Evolutionary conservation across 2,329 filamentous ascomycete species (phyloP).

Genomic region (Fusarium equiseti): DNA sequence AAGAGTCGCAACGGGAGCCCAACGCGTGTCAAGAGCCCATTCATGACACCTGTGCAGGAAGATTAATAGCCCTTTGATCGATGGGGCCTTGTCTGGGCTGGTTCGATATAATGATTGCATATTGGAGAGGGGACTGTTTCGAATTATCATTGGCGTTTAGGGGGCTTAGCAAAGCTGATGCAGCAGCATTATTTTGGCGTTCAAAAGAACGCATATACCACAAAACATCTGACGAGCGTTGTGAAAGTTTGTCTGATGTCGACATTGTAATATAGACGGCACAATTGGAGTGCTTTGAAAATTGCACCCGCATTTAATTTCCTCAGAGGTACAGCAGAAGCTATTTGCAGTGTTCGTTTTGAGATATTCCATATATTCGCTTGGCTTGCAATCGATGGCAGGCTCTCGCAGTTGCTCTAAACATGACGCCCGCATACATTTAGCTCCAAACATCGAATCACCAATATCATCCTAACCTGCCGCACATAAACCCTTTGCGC

Average conservation of each 20-base stretch:
- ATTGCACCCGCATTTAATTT: not conserved
- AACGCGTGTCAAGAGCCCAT: conserved; percentile 69
- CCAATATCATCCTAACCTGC: not conserved
- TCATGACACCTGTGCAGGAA: conserved; percentile 64
- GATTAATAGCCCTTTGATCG: conserved; percentile 42
- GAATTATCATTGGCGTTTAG: conserved; percentile 26
- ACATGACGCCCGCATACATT: conserved; percentile 1
- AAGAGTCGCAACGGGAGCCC: conserved; percentile 69
- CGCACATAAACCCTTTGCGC: not conserved
- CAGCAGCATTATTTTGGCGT: conserved; percentile 24
- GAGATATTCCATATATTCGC: not conserved
- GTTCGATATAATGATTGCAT: not conserved
- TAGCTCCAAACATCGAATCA: not conserved
- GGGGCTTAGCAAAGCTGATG: not conserved
- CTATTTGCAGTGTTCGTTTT: not conserved
- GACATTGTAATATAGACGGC: not conserved
- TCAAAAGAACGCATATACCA: conserved; percentile 28
- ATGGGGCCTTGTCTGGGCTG: not conserved
- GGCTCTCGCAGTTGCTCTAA: conserved; percentile 23
- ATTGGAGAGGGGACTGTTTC: not conserved
- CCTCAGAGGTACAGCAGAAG: not conserved
- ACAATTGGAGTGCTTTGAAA: conserved; percentile 9
- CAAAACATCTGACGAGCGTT: conserved; percentile 27
- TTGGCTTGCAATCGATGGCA: conserved; percentile 7
- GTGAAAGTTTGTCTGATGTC: conserved; percentile 3